phyloP scores from a whole-genome alignment of 2,329 filamentous ascomycete genomes.

The Cladobotryum mycophilum region DNA sequence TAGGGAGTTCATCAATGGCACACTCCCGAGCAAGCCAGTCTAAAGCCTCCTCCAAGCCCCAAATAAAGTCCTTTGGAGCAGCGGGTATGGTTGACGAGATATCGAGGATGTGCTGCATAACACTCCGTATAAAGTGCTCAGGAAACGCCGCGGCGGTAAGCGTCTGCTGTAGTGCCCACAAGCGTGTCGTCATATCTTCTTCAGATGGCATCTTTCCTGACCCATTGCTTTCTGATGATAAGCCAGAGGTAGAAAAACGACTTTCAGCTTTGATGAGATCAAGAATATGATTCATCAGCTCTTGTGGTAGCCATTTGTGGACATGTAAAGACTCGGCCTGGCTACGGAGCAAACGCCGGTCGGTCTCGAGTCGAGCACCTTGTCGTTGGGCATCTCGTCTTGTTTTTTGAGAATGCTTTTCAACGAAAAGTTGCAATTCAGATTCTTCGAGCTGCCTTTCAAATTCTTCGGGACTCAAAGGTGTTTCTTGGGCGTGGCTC shows the following conservation, averaged over 20 bases:
- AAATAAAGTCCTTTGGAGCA: slow-evolving; percentile 59
- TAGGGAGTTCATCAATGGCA: slow-evolving; percentile 59
- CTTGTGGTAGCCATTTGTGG: slow-evolving; percentile 72
- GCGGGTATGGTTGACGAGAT: slow-evolving; percentile 57
- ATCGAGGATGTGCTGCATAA: slow-evolving; percentile 59
- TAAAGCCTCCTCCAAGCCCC: slow-evolving; percentile 81
- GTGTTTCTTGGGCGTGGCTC: slow-evolving; percentile 28
- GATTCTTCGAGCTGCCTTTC: slow-evolving; percentile 83
- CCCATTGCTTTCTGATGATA: slow-evolving; percentile 38
- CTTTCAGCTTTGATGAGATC: slow-evolving; percentile 64
- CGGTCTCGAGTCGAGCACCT: slow-evolving; percentile 71
- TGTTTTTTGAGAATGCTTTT: slow-evolving; percentile 73
- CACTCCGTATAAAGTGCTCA: slow-evolving; percentile 53
- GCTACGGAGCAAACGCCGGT: slow-evolving; percentile 71
- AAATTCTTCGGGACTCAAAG: slow-evolving; percentile 77
- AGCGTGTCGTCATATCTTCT: slow-evolving; percentile 69
- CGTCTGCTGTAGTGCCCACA: slow-evolving; percentile 79
- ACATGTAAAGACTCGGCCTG: slow-evolving; percentile 70
- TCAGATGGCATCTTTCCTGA: slow-evolving; percentile 55
- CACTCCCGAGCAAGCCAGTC: slow-evolving; percentile 87
- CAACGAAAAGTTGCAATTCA: slow-evolving; percentile 82
- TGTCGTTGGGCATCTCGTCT: slow-evolving; percentile 75
- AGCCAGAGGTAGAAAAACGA: slow-evolving; percentile 48
- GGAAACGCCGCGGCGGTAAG: slow-evolving; percentile 65
- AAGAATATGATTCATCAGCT: slow-evolving; percentile 71